Conservation (phyloP, 805 yeast genomes). For the Yamadazyma laniorum region DNA sequence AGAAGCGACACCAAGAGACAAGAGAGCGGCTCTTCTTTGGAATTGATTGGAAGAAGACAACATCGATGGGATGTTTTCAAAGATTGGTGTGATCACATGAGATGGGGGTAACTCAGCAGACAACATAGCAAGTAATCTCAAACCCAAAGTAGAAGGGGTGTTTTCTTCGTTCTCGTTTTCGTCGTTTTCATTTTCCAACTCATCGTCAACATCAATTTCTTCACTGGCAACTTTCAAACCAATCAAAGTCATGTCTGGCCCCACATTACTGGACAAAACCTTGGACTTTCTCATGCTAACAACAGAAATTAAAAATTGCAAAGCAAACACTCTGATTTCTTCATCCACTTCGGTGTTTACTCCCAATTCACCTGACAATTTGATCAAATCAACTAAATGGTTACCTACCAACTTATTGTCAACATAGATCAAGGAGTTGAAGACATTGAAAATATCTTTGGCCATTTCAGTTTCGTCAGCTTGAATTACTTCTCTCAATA, state of each 20-base stretch:
- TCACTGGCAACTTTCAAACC: conserved; percentile 79
- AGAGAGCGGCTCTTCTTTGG: conserved; percentile 84
- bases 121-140: conserved; percentile 74
- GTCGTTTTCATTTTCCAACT: conserved; percentile 75
- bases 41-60: conserved; percentile 58
- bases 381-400: conserved; percentile 63
- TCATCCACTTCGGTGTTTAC: conserved; percentile 64
- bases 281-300: conserved; percentile 79
- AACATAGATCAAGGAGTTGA: conserved; percentile 73
- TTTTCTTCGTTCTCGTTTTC: conserved; percentile 93
- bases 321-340: conserved; percentile 78
- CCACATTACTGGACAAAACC: conserved; percentile 75
- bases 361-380: conserved; percentile 75
- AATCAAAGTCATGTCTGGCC: conserved; percentile 71
- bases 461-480: conserved; percentile 72
- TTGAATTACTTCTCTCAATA: conserved; percentile 69
- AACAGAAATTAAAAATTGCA: conserved; percentile 79
- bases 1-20: conserved; percentile 78
- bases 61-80: conserved; percentile 59
- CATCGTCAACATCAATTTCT: conserved; percentile 70
- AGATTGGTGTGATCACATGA: conserved; percentile 80
- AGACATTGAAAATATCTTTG: conserved; percentile 74
- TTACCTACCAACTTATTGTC: conserved; percentile 81
- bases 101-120: conserved; percentile 87
- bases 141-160: conserved; percentile 71